Conservation (phyloP, 345 rosid species). For the Eucalyptus urophylla region DNA sequence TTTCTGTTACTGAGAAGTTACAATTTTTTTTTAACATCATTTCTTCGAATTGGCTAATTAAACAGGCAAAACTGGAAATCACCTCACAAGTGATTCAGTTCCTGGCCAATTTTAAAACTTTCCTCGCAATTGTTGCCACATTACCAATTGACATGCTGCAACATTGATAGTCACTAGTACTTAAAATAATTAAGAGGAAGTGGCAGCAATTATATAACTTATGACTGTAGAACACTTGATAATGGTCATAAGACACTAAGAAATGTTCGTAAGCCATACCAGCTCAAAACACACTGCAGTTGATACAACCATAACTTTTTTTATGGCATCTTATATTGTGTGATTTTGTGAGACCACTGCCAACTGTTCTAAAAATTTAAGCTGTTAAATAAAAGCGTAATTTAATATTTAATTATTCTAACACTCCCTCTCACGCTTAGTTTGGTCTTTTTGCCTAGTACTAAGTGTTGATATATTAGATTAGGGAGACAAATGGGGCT, state of each 20-base stretch:
- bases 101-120: neutral
- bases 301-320: neutral
- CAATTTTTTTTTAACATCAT: neutral
- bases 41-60: neutral
- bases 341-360: too few species aligned
- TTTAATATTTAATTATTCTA: too few species aligned
- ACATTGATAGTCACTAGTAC: neutral
- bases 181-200: neutral
- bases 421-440: too few species aligned
- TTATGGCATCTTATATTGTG: neutral
- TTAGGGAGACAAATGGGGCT: too few species aligned
- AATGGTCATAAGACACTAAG: neutral
- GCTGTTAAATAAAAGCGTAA: rapidly evolving
- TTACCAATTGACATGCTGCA: neutral
- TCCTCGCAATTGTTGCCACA: neutral
- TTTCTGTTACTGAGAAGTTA: neutral
- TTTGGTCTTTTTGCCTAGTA: too few species aligned
- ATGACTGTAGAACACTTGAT: neutral
- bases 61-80: neutral
- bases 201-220: neutral
- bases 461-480: too few species aligned
- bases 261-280: neutral
- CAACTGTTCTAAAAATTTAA: too few species aligned
- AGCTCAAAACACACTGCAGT: neutral
- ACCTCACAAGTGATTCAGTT: neutral